Conservation (phyloP, 2,329 filamentous ascomycete species). For the Aspergillus hortae region DNA sequence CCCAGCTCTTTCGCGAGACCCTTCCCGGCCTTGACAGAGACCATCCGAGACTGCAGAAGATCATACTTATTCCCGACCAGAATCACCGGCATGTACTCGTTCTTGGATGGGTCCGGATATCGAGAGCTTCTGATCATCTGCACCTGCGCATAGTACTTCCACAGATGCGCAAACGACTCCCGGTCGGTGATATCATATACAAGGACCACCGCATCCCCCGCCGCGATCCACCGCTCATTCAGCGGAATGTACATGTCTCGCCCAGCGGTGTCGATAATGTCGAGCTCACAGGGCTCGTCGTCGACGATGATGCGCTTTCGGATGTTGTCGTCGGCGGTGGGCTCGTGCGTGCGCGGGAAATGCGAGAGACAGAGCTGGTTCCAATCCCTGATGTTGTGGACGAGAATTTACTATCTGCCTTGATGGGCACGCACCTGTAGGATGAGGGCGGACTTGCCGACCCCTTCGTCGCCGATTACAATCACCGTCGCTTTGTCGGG, state of each 20-base stretch:
- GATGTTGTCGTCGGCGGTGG: neutral
- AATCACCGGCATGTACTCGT: neutral
- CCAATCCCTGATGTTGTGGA: neutral
- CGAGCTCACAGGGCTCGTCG: neutral
- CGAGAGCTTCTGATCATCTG: neutral
- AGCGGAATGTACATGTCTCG: neutral
- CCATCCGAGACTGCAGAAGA: neutral
- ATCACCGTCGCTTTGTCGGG: neutral
- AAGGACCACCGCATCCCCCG: neutral
- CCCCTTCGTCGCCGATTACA: slow-evolving; percentile 2
- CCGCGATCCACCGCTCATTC: neutral
- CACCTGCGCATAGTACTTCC: neutral
- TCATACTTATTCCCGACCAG: neutral
- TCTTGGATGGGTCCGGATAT: neutral
- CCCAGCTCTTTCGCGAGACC: neutral
- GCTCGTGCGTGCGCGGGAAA: neutral
- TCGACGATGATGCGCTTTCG: neutral
- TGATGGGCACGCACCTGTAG: neutral
- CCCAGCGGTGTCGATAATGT: slow-evolving; percentile 1
- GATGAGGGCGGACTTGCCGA: slow-evolving; percentile 3
- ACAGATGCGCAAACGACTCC: neutral
- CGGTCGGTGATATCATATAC: neutral
- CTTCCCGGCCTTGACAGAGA: neutral
- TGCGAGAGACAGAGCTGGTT: neutral
- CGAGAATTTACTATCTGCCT: neutral